phyloP scores from a whole-genome alignment of 2,329 filamentous ascomycete genomes.

The Ophiosphaerella korrae region DNA sequence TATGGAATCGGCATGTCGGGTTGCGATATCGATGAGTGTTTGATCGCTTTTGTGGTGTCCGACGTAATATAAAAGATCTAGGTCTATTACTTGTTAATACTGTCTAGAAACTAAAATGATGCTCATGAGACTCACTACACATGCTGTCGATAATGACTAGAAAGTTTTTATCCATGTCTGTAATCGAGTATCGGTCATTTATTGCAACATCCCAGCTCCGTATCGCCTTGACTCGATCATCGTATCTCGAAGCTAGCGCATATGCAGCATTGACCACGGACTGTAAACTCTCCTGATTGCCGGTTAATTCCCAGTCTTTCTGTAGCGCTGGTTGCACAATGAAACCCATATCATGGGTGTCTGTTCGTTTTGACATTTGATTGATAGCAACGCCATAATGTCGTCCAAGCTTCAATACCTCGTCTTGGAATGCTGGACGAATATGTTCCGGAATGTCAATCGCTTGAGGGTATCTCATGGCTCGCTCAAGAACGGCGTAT shows the following conservation, averaged over 20 bases:
- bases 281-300: conserved; percentile 46
- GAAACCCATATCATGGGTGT: conserved; percentile 62
- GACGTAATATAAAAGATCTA: conserved; percentile 48
- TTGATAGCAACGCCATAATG: conserved; percentile 42
- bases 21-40: conserved; percentile 44
- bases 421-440: conserved; percentile 24
- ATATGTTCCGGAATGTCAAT: conserved; percentile 24
- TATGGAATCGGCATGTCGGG: conserved; percentile 46
- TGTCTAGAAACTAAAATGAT: not conserved
- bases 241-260: conserved; percentile 52
- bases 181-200: conserved; percentile 45
- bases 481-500: conserved; percentile 40
- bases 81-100: conserved; percentile 26
- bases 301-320: conserved; percentile 55
- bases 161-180: conserved; percentile 44
- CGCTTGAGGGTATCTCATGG: conserved; percentile 35
- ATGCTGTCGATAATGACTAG: conserved; percentile 53
- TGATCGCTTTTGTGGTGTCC: conserved; percentile 37
- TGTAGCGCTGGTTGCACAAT: conserved; percentile 57
- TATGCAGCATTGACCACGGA: conserved; percentile 53
- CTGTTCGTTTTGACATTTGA: conserved; percentile 47
- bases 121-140: conserved; percentile 35
- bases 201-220: conserved; percentile 56
- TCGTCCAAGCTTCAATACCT: conserved; percentile 33
- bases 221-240: conserved; percentile 51